Conservation (phyloP, 2,329 filamentous ascomycete species). For the Pseudocercospora crystallina region DNA sequence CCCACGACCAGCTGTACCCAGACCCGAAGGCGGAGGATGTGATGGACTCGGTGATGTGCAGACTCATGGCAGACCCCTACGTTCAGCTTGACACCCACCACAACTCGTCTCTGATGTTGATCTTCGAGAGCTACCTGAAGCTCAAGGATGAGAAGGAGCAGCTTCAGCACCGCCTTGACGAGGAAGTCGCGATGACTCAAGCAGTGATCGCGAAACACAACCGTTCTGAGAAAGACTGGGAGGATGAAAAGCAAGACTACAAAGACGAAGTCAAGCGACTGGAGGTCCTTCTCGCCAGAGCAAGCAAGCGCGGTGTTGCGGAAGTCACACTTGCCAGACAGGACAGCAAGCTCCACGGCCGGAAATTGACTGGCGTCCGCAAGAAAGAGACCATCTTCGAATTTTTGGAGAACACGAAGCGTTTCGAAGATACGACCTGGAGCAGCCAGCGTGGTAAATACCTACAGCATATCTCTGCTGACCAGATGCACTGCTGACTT, state of each 20-base stretch:
- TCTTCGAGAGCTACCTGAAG: constrained; percentile 44
- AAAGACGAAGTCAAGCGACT: constrained; percentile 45
- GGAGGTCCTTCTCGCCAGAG: constrained; percentile 44
- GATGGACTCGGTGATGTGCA: constrained; percentile 34
- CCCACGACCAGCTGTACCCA: constrained; percentile 27
- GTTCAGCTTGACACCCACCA: constrained; percentile 31
- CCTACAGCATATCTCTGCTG: neutral
- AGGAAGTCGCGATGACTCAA: constrained; percentile 27
- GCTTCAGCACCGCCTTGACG: constrained; percentile 30
- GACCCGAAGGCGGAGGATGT: constrained; percentile 30
- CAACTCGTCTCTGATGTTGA: constrained; percentile 41
- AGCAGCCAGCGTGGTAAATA: constrained; percentile 34
- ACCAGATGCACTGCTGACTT: constrained; percentile 16
- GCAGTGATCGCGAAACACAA: constrained; percentile 27
- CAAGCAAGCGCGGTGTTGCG: constrained; percentile 40
- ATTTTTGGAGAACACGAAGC: constrained; percentile 31
- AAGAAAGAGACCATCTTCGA: constrained; percentile 36
- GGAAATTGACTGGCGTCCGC: constrained; percentile 17
- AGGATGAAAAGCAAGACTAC: constrained; percentile 37
- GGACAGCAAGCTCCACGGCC: constrained; percentile 38
- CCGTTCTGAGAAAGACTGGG: constrained; percentile 35
- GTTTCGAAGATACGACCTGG: constrained; percentile 25
- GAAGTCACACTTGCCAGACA: constrained; percentile 44
- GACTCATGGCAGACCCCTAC: constrained; percentile 32
- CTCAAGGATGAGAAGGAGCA: constrained; percentile 37